Base-by-base conservation (phyloP, 1,284 basidiomycete genomes). In the Apiotrichum mycotoxinovorans region DNA sequence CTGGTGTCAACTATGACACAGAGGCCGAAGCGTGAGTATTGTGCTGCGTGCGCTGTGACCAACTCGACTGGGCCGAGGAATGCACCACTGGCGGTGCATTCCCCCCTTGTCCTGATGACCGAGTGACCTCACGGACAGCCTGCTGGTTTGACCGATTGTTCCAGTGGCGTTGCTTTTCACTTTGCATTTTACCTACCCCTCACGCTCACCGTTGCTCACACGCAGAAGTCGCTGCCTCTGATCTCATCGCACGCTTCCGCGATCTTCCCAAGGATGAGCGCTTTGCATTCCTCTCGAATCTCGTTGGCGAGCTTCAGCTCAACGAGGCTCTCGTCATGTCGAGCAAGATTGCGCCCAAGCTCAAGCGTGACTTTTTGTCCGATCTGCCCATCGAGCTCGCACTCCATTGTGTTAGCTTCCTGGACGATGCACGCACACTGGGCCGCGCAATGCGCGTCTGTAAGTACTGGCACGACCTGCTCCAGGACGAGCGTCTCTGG, bases 401-500 rank as follows among this genome's bases (percentile, higher is more conserved):
- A 0, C 77, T 96, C 26, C 85, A 92, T 68, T 84, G 95, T 53
- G 81, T 98, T 51, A 79, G 81, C 65, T 95, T 87, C 73, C 81
- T 98, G 49, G 87, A 94, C 63, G 88, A 93, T 48, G 87, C 90
- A 0, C 79, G 79, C 47, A 87, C 89, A 0, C 84, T 98, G 7
- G 81, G 85, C 0, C 78, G 88, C 9, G 87, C 87, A 0, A 81
- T 83, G 42, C 81, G 83, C 48, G 94, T 97, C 26, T 89, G 85
- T 64, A 80, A 81, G 49, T 82, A 83, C 57, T 98, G 95, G 95
- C 78, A 83, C 44, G 79, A 78, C 12, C 82, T 98, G 4, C 81
- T 88, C n/a, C 80, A 83, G 54, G 92, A 95, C 69, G 91, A 96
- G 65, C 82, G 81, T 59, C 81, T 91, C 3, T 98, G 94, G 95